Evolutionary conservation across 345 rosid genomes (phyloP).

Genomic region (Melaleuca alternifolia): DNA sequence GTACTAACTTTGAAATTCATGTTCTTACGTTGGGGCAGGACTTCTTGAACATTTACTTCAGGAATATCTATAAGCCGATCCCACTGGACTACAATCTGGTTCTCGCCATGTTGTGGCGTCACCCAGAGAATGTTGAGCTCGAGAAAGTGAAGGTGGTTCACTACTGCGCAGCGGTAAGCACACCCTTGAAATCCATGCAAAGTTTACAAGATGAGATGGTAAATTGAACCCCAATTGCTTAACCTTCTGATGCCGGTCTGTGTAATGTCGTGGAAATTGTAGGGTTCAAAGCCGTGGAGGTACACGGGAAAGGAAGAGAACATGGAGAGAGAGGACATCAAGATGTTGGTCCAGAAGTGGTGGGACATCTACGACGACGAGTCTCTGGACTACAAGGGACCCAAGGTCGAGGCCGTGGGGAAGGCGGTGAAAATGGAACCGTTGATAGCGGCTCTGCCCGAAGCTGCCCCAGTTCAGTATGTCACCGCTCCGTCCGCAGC

Average conservation of each 20-base stretch:
- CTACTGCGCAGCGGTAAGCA: conserved; percentile 72
- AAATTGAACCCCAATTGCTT: not conserved
- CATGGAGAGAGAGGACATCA: conserved; percentile 73
- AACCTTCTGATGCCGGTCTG: not conserved
- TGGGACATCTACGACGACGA: conserved; percentile 68
- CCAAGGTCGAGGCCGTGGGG: not conserved
- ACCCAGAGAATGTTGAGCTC: conserved; percentile 68
- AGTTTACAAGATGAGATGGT: not conserved
- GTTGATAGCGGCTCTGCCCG: conserved; percentile 33
- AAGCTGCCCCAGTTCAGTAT: conserved; percentile 31
- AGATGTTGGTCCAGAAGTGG: conserved; percentile 69
- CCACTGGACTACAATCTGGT: conserved; percentile 62
- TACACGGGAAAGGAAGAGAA: conserved; percentile 71
- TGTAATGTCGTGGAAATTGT: not conserved
- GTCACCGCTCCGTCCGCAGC: conserved; percentile 75
- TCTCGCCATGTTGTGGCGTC: conserved; percentile 89
- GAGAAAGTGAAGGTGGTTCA: conserved; percentile 70
- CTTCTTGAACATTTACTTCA: conserved; percentile 71
- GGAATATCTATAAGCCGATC: conserved; percentile 52
- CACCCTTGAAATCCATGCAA: not conserved
- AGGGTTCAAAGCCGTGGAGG: conserved; percentile 98
- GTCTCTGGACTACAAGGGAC: conserved; percentile 40
- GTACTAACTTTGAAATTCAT: not conserved
- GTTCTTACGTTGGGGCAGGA: conserved; percentile 26
- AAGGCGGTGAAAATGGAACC: conserved; percentile 21